These are phyloP conservation scores for Papiliotrema fonsecae DNA, from an alignment of 1,284 basidiomycete species.

Conservation along the genomic window DNA sequence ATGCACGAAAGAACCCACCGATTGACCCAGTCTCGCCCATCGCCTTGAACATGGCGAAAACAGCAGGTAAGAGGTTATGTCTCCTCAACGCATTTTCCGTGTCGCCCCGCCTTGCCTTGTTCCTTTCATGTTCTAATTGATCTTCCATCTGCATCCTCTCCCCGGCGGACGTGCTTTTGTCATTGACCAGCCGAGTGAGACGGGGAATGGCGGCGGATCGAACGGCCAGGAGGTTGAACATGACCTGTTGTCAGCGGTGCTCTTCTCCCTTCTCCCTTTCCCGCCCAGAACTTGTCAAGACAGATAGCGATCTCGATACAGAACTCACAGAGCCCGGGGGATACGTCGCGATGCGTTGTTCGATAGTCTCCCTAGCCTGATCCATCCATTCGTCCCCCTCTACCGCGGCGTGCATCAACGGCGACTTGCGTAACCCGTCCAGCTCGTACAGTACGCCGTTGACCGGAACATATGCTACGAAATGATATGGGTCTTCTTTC, in stretches of 20 bases:
- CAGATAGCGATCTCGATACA: constrained; percentile 21
- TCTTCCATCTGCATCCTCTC: constrained; percentile 54
- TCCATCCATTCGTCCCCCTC: constrained; percentile 74
- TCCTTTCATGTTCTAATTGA: constrained; percentile 66
- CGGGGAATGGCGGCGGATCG: constrained; percentile 69
- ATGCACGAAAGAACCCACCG: constrained; percentile 14
- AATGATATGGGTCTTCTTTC: constrained; percentile 88
- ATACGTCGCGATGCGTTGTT: constrained; percentile 79
- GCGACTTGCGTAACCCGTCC: constrained; percentile 73
- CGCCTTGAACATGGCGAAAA: constrained; percentile 37
- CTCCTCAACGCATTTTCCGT: constrained; percentile 57
- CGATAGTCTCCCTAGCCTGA: constrained; percentile 74
- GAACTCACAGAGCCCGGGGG: constrained; percentile 73
- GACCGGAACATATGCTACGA: constrained; percentile 81
- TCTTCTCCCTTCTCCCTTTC: neutral
- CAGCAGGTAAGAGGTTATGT: constrained; percentile 37
- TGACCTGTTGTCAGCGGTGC: constrained; percentile 55
- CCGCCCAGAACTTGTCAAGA: too few relatives aligned
- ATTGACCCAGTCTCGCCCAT: constrained; percentile 30
- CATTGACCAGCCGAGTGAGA: constrained; percentile 58
- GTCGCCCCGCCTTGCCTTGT: constrained; percentile 68
- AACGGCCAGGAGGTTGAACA: constrained; percentile 84
- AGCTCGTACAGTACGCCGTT: constrained; percentile 81
- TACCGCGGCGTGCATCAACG: constrained; percentile 68
- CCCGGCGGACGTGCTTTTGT: constrained; percentile 52